Evolutionary conservation across 371 early-diverging fungal genomes (phyloP).

Genomic region (Mortierella sp.): DNA sequence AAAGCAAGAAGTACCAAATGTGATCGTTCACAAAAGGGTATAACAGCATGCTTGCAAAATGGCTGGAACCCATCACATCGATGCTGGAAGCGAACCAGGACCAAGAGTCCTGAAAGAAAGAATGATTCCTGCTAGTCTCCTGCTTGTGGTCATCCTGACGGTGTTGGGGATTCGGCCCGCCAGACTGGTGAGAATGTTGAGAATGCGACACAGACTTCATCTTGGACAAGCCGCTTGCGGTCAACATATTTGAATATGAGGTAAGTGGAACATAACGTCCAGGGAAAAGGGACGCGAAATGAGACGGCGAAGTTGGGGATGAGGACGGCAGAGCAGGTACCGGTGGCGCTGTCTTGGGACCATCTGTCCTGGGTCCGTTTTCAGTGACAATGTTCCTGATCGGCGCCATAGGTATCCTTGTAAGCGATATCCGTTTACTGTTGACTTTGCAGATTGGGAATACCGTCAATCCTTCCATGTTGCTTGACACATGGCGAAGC

Average conservation of each 20-base stretch:
- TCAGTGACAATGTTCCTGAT: background rate
- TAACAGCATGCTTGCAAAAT: constrained; percentile 54
- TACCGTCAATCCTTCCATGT: constrained; percentile 35
- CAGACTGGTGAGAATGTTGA: background rate
- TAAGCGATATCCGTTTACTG: constrained; percentile 13
- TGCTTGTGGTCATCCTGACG: constrained; percentile 16
- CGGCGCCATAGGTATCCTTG: background rate
- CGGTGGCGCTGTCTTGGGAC: background rate
- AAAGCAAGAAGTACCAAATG: constrained; percentile 62
- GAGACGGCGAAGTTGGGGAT: no score
- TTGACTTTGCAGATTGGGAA: constrained; percentile 42
- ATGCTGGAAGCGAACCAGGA: constrained; percentile 55
- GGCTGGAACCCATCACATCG: constrained; percentile 37
- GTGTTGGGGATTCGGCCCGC: no score
- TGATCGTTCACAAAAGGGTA: constrained; percentile 67
- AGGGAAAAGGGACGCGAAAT: constrained; percentile 31
- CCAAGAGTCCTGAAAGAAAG: constrained; percentile 23
- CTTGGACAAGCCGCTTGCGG: constrained; percentile 1
- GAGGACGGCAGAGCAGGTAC: constrained; percentile 1
- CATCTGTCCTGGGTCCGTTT: background rate
- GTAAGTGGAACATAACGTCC: constrained; percentile 36
- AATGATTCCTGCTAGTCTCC: constrained; percentile 10
- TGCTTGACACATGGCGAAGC: constrained; percentile 25
- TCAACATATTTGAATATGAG: constrained; percentile 19
- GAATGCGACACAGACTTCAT: background rate